Conservation (phyloP, 2,329 filamentous ascomycete species). For the Cyphellophora attinorum region DNA sequence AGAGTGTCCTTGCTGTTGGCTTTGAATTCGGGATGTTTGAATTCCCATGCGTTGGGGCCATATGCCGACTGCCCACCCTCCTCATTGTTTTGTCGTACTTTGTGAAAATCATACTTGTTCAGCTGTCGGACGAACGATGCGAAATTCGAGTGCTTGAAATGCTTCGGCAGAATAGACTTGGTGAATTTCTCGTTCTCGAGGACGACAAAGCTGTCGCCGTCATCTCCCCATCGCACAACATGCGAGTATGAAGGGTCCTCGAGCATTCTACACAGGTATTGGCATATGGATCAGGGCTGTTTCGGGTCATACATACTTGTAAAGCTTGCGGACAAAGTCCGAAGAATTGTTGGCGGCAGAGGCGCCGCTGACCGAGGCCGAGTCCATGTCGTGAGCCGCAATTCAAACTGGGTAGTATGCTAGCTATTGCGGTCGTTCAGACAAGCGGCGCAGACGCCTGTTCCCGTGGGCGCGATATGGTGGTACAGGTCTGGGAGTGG, state of each 20-base stretch:
- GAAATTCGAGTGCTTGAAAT: conserved; percentile 99
- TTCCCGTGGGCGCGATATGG: too few relatives aligned
- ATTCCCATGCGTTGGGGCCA: conserved; percentile 82
- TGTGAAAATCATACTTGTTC: conserved; percentile 98
- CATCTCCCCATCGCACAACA: conserved; percentile 91
- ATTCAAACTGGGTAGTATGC: too few relatives aligned
- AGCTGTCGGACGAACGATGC: conserved; percentile 91
- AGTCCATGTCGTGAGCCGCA: neutral
- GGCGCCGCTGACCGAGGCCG: conserved; percentile 18
- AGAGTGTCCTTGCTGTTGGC: conserved; percentile 92
- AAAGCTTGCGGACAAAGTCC: conserved; percentile 96
- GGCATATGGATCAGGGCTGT: conserved; percentile 4
- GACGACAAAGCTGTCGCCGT: conserved; percentile 93
- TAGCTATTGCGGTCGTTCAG: too few relatives aligned
- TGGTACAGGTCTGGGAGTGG: too few relatives aligned
- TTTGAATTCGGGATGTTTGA: conserved; percentile 94
- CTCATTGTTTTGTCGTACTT: conserved; percentile 85
- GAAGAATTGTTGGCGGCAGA: conserved; percentile 69
- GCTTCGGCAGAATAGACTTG: conserved; percentile 89
- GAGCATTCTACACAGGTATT: conserved; percentile 60
- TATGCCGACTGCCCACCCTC: conserved; percentile 75
- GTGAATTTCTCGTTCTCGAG: conserved; percentile 98
- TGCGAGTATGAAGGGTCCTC: conserved; percentile 88
- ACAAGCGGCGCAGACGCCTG: too few relatives aligned
- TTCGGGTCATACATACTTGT: conserved; percentile 60